Base-by-base conservation (phyloP, 2,329 filamentous ascomycete species). In the Cercospora beticola region DNA sequence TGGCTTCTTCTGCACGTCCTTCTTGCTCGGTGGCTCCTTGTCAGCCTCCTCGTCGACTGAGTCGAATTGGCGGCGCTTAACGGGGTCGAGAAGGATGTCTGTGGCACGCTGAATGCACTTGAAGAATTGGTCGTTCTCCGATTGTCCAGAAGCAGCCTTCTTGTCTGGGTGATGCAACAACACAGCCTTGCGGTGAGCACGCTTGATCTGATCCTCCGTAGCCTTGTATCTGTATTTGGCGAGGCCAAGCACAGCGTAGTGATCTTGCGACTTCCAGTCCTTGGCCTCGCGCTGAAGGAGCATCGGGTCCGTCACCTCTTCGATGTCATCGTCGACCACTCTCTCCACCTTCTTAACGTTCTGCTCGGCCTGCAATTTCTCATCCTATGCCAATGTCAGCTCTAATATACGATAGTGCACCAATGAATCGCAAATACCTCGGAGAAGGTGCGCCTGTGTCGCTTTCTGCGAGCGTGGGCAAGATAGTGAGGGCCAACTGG, bases 61-160 rank as follows among this genome's bases (percentile, higher is more conserved):
- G 82, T 99, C 95, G 83, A 91, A 99, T 83, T 99, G 95, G 68
- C 94, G 90, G 71, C 95, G 92, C 85, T 93, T 96, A 80, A 90
- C 86, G 62, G 95, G 95, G 84, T 99, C 95, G 65, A 93, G 88
- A 18, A 99, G 91, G 63, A 98, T 87, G 78, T 99, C 95, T 76
- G 91, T 94, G 67, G 95, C 95, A 83, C 97, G 97, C 81, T 99
- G 96, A 81, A 99, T 99, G 83, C 96, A 99, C 88, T 99, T 99
- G 91, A 99, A 99, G 87, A 99, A 99, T 81, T 92, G 92, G 82
- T 99, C 95, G 82, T 97, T 94, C 77, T 98, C 94, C 75, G 88
- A 87, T 76, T 88, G 87, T 70, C 95, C 95, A 59, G 90, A 88
- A 30, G 95, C 95, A 16, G 96, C 95, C 85, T 96, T 97, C 90